phyloP scores from a whole-genome alignment of 78 protist genomes.

The Acrasis kona region DNA sequence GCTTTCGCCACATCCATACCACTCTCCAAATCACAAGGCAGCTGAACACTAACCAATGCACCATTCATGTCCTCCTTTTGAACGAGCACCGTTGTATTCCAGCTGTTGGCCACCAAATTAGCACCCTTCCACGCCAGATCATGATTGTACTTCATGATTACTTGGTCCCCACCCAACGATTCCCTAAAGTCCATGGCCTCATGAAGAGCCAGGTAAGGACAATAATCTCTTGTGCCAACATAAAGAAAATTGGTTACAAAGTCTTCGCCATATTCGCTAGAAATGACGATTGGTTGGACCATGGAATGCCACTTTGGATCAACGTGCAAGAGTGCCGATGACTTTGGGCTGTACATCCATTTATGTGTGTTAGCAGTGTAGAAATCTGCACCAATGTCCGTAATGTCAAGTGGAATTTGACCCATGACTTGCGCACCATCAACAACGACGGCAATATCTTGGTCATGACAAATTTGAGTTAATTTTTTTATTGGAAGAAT shows the following conservation, averaged over 20 bases:
- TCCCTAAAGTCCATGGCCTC: not conserved
- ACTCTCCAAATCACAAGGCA: too few relatives aligned
- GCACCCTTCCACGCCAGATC: not conserved
- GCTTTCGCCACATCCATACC: too few relatives aligned
- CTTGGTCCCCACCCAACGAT: not conserved
- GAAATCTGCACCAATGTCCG: not conserved
- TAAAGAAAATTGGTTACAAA: not conserved
- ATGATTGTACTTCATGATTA: not conserved
- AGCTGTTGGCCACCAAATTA: not conserved
- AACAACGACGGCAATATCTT: not conserved
- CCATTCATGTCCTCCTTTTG: not conserved
- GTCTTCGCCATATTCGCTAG: not conserved
- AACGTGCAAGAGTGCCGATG: not conserved
- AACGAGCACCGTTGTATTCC: not conserved
- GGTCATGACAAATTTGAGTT: not conserved
- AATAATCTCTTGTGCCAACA: not conserved
- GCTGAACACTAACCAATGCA: not conserved
- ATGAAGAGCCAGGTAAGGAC: not conserved
- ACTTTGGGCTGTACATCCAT: not conserved
- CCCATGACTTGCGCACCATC: constrained; percentile 10
- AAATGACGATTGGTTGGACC: not conserved
- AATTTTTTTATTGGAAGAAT: not conserved
- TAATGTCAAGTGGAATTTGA: not conserved
- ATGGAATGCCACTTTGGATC: not conserved
- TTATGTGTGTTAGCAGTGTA: constrained; percentile 3